Conservation (phyloP, 176 grass and related monocot genomes). For the Oryza brachyantha region DNA sequence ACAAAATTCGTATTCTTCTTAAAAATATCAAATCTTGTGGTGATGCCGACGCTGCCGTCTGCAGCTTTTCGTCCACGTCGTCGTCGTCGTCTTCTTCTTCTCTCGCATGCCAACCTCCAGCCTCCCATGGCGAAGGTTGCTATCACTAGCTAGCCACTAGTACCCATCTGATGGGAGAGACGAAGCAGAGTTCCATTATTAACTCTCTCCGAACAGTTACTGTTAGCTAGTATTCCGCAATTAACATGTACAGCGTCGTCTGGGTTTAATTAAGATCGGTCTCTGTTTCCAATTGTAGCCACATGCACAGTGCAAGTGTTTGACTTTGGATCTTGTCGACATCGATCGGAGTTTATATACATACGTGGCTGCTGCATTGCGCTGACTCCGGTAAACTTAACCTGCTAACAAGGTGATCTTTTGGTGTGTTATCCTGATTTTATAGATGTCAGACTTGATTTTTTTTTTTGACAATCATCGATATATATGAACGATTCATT, state of each 20-base stretch:
- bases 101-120: constrained; percentile 10
- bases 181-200: not conserved
- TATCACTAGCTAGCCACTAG: not conserved
- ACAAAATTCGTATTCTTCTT: too few species aligned
- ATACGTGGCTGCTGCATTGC: not conserved
- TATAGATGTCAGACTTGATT: not conserved
- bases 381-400: not conserved
- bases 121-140: not conserved
- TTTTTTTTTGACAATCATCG: too few species aligned
- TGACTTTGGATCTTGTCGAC: not conserved
- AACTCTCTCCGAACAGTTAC: not conserved
- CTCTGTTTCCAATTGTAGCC: too few species aligned
- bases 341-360: not conserved
- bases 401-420: not conserved
- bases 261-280: too few species aligned
- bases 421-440: not conserved
- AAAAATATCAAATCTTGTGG: too few species aligned
- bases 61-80: not conserved
- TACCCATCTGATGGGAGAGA: not conserved
- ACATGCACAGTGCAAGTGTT: not conserved
- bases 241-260: too few species aligned
- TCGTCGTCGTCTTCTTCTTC: too few species aligned
- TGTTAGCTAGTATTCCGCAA: too few species aligned
- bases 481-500: too few species aligned
- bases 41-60: not conserved